A percentile compares a stretch with the other conserved stretches of the same genome.
Evolutionary conservation across 78 protist species (phyloP).

Genomic region (Dictyostelium brefeldianum): DNA sequence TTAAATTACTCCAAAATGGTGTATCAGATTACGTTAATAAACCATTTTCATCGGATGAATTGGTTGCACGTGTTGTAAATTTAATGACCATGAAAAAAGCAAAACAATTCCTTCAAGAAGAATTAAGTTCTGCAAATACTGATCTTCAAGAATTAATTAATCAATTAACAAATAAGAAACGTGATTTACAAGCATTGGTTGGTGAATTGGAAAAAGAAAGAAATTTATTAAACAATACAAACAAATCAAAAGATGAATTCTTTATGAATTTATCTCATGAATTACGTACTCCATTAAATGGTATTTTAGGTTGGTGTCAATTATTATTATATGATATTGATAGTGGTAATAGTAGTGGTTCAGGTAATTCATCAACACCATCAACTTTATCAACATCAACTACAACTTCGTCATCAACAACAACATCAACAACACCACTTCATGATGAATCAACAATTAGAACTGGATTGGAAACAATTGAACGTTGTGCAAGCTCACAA

Average conservation of each 20-base stretch:
- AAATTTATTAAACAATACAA: slow-evolving; percentile 34
- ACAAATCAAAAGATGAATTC: slow-evolving; percentile 69
- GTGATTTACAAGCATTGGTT: slow-evolving; percentile 55
- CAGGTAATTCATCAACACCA: background rate
- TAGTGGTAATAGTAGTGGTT: background rate
- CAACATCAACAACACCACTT: too few relatives aligned
- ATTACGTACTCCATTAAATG: slow-evolving; percentile 78
- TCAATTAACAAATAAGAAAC: slow-evolving; percentile 46
- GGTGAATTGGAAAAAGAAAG: slow-evolving; percentile 58
- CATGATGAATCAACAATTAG: background rate
- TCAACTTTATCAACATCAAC: background rate
- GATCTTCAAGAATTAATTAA: slow-evolving; percentile 42
- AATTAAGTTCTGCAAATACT: slow-evolving; percentile 26
- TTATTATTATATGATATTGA: slow-evolving; percentile 20
- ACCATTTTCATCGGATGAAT: slow-evolving; percentile 75
- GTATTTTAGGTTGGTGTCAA: slow-evolving; percentile 71
- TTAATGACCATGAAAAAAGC: slow-evolving; percentile 72
- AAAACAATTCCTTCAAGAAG: slow-evolving; percentile 66
- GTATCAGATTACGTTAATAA: slow-evolving; percentile 78
- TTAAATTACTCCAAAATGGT: slow-evolving; percentile 60
- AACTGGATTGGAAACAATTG: slow-evolving; percentile 53
- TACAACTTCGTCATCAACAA: background rate
- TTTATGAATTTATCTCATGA: slow-evolving; percentile 74
- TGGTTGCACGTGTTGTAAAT: slow-evolving; percentile 44
- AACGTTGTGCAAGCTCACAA: slow-evolving; percentile 62